These are phyloP conservation scores for Thymus quinquecostatus DNA, from an alignment of 257 asterid genomes.

Conservation along the genomic window DNA sequence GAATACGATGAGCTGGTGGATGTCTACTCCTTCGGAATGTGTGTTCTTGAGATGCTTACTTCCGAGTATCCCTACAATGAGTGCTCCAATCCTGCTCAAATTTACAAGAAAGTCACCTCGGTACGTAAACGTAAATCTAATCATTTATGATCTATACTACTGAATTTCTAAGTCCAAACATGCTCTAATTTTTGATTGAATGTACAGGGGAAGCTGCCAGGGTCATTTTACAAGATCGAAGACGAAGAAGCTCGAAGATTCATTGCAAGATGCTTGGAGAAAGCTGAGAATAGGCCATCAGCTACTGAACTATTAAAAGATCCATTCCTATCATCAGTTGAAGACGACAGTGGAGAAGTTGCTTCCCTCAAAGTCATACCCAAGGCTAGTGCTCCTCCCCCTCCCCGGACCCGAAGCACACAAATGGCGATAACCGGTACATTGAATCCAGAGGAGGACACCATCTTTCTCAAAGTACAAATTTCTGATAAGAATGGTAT, in stretches of 20 bases:
- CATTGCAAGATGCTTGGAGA: slow-evolving; percentile 70
- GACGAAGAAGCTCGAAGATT: slow-evolving; percentile 69
- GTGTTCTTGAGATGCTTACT: slow-evolving; percentile 81
- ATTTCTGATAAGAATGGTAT: slow-evolving; percentile 64
- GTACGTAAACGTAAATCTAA: slow-evolving; percentile 30
- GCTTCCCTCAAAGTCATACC: slow-evolving; percentile 24
- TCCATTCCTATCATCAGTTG: slow-evolving; percentile 60
- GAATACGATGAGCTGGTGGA: slow-evolving; percentile 79
- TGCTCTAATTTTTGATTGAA: neutral
- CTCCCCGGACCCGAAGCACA: slow-evolving; percentile 24
- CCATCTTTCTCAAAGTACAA: slow-evolving; percentile 75
- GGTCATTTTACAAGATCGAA: slow-evolving; percentile 50
- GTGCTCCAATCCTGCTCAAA: slow-evolving; percentile 89
- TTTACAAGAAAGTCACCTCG: slow-evolving; percentile 89
- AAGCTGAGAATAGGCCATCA: slow-evolving; percentile 63
- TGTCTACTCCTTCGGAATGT: slow-evolving; percentile 85
- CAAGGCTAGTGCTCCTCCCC: slow-evolving; percentile 5
- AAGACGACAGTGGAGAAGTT: slow-evolving; percentile 40
- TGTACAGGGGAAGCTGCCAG: slow-evolving; percentile 69
- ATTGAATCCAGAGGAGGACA: slow-evolving; percentile 61
- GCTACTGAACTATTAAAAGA: slow-evolving; percentile 65
- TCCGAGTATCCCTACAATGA: slow-evolving; percentile 77
- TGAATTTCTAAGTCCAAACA: neutral
- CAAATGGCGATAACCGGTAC: slow-evolving; percentile 71
- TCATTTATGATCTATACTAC: neutral